A percentile compares a stretch with the other conserved stretches of the same genome.
phyloP scores from a whole-genome alignment of 2,329 filamentous ascomycete genomes.

The Xylaria sp. region DNA sequence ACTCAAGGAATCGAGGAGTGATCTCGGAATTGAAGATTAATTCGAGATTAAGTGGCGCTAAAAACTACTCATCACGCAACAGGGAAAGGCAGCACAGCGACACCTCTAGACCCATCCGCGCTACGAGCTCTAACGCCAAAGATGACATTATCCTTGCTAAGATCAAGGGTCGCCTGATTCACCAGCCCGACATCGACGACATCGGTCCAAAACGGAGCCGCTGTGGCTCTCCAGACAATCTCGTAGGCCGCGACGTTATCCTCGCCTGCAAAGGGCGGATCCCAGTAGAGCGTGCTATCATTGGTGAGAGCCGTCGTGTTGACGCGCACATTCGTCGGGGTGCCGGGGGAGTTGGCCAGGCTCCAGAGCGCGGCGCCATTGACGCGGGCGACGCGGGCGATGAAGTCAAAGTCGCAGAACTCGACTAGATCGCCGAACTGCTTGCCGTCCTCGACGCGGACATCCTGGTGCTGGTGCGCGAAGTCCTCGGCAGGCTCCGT shows the following conservation, averaged over 20 bases:
- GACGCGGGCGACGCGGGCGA: constrained; percentile 63
- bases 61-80: background rate
- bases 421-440: constrained; percentile 66
- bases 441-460: constrained; percentile 56
- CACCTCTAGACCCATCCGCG: constrained; percentile 43
- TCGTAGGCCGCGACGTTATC: constrained; percentile 59
- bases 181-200: constrained; percentile 60
- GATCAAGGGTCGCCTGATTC: constrained; percentile 55
- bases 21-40: background rate
- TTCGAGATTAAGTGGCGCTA: background rate
- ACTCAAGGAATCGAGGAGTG: too few species aligned
- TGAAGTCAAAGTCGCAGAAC: constrained; percentile 67
- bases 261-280: constrained; percentile 48
- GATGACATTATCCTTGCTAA: constrained; percentile 67
- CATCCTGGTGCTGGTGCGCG: constrained; percentile 66
- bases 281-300: constrained; percentile 62
- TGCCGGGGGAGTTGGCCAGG: constrained; percentile 61
- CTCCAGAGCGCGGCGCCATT: constrained; percentile 65
- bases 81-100: constrained; percentile 48
- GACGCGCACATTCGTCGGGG: constrained; percentile 60
- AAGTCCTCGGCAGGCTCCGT: constrained; percentile 68
- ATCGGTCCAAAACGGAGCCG: constrained; percentile 61
- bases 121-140: constrained; percentile 61
- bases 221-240: constrained; percentile 64
- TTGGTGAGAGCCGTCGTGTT: constrained; percentile 59